Evolutionary conservation across 164 flowering plant species (phyloP), one percentile per base, ranked within the genome.

Genomic region (Buxus sempervirens): DNA sequence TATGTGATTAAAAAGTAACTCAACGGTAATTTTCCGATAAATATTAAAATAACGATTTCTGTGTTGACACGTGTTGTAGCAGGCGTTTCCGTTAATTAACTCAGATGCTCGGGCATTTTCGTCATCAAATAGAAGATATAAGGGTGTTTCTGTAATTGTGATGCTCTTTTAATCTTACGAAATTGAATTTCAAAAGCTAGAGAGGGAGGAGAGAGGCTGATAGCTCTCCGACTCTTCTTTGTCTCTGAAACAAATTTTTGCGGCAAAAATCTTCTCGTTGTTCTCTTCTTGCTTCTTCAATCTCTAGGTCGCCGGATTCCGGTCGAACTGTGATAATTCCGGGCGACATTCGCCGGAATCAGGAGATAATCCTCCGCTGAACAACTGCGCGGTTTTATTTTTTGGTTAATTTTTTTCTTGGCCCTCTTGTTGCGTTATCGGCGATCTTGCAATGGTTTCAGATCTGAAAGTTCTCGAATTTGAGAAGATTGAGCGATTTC

Each of bases 181-280:
- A 45, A 78, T 76, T 78, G 79, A 81, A 77, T 76, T 82, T 80
- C 80, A 79, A 84, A 84, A 45, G 73, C 69, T 54, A 45, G 64
- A 81, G 86, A 73, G 85, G 81, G 82, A 77, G 85, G 73, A 70
- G 58, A 62, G 28, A 54, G 45, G 55, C 51, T 60, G 45, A 25
- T 71, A 54, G 49, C 73, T 64, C 48, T 54, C 28, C 71, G 22
- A 58, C 58, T 63, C 67, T 18, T 20, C 55, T 54, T 27, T n/a
- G 19, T 36, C 65, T 26, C 73, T 62, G 38, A 56, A 49, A 9
- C 9, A 0, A 0, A 27, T 22, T 1, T 25, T 41, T 12, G 55
- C n/a, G 25, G 62, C 32, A 53, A 20, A 18, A 53, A 53, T 10
- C 19, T 4, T 18, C 1, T 53, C 4, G 26, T 9, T 8, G 2